Base-by-base conservation (phyloP, 176 grass and related monocot genomes). In the Saccharum spontaneum region DNA sequence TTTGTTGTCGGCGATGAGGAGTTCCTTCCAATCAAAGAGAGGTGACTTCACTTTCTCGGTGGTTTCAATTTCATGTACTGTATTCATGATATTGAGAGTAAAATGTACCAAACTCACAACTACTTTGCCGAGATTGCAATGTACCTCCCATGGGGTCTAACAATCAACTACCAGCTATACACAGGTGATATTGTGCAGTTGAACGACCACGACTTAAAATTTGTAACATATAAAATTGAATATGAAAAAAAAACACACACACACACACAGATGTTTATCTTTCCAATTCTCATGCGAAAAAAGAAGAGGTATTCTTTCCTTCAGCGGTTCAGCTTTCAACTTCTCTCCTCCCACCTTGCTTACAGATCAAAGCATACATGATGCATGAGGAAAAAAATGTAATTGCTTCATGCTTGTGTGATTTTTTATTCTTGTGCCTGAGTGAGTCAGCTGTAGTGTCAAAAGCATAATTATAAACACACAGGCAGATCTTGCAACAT, bases 1-100 rank as follows among this genome's bases (percentile, higher is more conserved):
- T 92, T 89, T 79, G 82, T 98, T 1, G 79, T 95, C 34, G 91
- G 93, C 64, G 93, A 98, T 18, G 93, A 98, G 84, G 97, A 98
- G 78, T 94, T 90, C 60, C 89, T 98, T 75, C 93, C 93, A 11
- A 92, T 95, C 45, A 90, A 89, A 89, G 93, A 94, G 82, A 98
- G 89, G 96, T 98, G 85, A 71, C 44, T 65, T 65, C 63, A 33
- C 26, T 66, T 66, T 66, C 28, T 66, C 8, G 63, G 26, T 66
- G 26, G 28, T 23, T 71, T 77, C 24, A 45, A 5, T 49, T 22
- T 65, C 15, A 49, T 24, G 16, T 72, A 37, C 3, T 65, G 37
- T 48, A 15, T 59, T 38, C 17, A 54, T 54, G 50, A 16, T 31
- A 41, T 77, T 11, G 34, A 55, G 10, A 41, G 17, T 74, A 67